phyloP scores from a whole-genome alignment of 108 stramenopile species.

The Discostella pseudostelligera region DNA sequence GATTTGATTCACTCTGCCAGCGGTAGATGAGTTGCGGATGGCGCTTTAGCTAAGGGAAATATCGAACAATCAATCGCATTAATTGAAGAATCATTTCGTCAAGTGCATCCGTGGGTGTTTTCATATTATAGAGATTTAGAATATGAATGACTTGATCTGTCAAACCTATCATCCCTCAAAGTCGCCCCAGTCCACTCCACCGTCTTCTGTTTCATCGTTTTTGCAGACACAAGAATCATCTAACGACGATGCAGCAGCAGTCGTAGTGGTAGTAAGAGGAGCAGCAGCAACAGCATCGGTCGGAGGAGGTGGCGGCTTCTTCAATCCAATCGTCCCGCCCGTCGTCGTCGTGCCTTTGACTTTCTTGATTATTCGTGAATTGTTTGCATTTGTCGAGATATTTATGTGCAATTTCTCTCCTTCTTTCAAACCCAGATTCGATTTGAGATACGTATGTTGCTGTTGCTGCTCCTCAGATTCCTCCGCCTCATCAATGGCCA shows the following conservation, averaged over 20 bases:
- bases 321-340: conserved; percentile 19
- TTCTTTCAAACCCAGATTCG: conserved; percentile 57
- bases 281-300: background rate
- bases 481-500: conserved; percentile 8
- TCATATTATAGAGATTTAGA: too few relatives aligned
- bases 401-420: conserved; percentile 80
- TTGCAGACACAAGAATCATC: background rate
- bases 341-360: conserved; percentile 8
- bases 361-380: background rate
- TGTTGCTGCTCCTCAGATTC: conserved; percentile 2
- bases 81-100: too few relatives aligned
- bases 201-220: conserved; percentile 2
- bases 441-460: conserved; percentile 18
- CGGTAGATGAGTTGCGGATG: too few relatives aligned
- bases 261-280: background rate
- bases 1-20: too few relatives aligned
- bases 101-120: too few relatives aligned
- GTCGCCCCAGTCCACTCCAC: conserved; percentile 41
- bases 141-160: background rate
- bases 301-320: conserved; percentile 31
- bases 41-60: too few relatives aligned
- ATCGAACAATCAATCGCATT: too few relatives aligned
- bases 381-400: conserved; percentile 23
- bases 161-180: conserved; percentile 35
- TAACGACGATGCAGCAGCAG: background rate